These are phyloP conservation scores for Erysimum cheiri DNA, from an alignment of 441 rosid genomes.

Conservation along the genomic window DNA sequence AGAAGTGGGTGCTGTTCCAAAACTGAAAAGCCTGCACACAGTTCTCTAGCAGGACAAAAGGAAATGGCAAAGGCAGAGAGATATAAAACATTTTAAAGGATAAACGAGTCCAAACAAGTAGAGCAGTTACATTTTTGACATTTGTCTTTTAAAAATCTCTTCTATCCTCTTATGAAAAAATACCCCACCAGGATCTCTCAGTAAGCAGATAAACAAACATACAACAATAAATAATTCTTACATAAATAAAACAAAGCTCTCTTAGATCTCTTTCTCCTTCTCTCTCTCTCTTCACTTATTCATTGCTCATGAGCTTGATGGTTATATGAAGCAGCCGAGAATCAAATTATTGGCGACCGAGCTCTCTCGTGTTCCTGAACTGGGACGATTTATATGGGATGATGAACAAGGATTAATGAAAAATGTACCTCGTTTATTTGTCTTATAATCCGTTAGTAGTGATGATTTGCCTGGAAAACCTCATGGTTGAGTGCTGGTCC, in stretches of 20 bases:
- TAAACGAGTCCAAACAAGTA: constrained; percentile 22
- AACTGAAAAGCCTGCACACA: constrained; percentile 10
- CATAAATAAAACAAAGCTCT: constrained; percentile 15
- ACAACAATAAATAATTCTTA: constrained; percentile 32
- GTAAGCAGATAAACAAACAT: constrained; percentile 27
- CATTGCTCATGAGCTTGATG: constrained; percentile 35
- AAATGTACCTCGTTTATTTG: constrained; percentile 41
- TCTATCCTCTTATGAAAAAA: constrained; percentile 27
- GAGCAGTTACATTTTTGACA: constrained; percentile 37
- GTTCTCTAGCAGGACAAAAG: constrained; percentile 11
- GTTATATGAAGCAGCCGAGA: constrained; percentile 26
- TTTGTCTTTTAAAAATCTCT: constrained; percentile 32
- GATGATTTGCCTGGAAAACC: constrained; percentile 42
- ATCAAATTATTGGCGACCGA: constrained; percentile 21
- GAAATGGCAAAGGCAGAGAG: constrained; percentile 17
- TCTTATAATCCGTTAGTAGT: constrained; percentile 39
- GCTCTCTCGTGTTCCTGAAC: constrained; percentile 40
- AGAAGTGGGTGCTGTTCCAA: background rate
- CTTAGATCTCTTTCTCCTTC: constrained; percentile 23
- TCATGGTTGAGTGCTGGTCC: constrained; percentile 50
- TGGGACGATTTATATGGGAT: constrained; percentile 28
- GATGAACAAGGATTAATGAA: constrained; percentile 31
- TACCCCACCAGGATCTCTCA: constrained; percentile 37
- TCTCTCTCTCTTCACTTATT: constrained; percentile 36
- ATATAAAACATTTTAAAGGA: constrained; percentile 11